Conservation (phyloP, 306 rosid genomes). For the Gastrolobium bilobum region DNA sequence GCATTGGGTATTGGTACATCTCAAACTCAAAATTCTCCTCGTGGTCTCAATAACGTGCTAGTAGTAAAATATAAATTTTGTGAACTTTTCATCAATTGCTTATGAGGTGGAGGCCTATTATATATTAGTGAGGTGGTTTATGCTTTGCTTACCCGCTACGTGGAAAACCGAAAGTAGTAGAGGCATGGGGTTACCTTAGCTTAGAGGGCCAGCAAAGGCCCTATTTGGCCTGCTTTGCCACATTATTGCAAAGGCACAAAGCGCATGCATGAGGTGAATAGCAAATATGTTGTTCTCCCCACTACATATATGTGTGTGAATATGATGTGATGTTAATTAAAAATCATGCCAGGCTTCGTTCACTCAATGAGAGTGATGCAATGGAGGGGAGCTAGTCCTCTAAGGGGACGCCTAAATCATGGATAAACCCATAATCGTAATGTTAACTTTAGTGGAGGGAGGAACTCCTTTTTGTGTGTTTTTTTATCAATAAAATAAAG, state of each 20-base stretch:
- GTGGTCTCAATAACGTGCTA: constrained; percentile 32
- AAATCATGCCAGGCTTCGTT: not conserved
- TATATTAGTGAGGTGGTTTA: constrained; percentile 25
- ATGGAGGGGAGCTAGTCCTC: no score
- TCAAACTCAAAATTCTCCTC: constrained; percentile 2
- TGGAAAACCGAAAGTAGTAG: constrained; percentile 46
- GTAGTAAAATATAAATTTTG: not conserved
- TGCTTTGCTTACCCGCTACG: constrained; percentile 52
- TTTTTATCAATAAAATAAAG: no score
- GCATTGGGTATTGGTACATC: not conserved
- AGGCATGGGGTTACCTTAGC: constrained; percentile 66
- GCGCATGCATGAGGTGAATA: constrained; percentile 61
- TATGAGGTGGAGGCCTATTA: constrained; percentile 1
- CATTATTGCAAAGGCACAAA: constrained; percentile 55
- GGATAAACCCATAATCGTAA: no score
- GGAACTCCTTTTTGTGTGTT: no score
- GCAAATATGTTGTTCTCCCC: constrained; percentile 39
- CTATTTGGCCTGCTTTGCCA: constrained; percentile 35
- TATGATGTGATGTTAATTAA: constrained; percentile 4
- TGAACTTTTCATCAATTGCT: not conserved
- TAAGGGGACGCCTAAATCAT: no score
- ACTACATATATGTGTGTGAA: not conserved
- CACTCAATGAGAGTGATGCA: no score
- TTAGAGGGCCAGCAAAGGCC: constrained; percentile 73
- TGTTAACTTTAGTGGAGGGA: no score